Evolutionary conservation across 495 filamentous ascomycete genomes (phyloP), one percentile per base, ranked within the genome.

Genomic region (Penicilliopsis zonata): DNA sequence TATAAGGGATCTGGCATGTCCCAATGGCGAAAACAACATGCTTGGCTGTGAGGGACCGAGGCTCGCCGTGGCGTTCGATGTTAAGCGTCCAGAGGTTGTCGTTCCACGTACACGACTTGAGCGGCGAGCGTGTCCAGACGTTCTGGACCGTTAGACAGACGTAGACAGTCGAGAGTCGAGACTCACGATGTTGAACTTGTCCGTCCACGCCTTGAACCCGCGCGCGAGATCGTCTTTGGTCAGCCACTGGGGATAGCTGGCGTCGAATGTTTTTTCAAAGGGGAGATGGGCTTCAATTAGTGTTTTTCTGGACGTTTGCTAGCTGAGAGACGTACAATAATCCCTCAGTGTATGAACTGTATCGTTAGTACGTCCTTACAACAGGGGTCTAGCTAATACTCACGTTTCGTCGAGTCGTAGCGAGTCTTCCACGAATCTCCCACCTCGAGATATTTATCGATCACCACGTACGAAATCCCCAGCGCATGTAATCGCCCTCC

Each of bases 401-500:
- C 30, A 38, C 36, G 9, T 13, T 38, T 46, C 13, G 43, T 30
- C 2, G 47, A 53, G 9, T 46, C 40, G 20, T 57, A 59, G 18
- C 55, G 41, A 5, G 29, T 28, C 12, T 19, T 38, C 55, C 55
- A 59, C 20, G 39, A 43, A 28, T 51, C 46, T 3, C 55, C 55
- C 9, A 59, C 37, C 4, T 43, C 18, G 6, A 27, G 10, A 13
- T 46, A 36, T 14, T 43, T 44, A 7, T 59, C 55, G 13, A 59
- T 27, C 4, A 54, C 14, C 3, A 57, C 28, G 21, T 46, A 50
- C 1, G 24, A 34, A 1, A 55, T 28, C 0, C 46, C 50, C 13
- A 59, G 30, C 3, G 53, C 50, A 24, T 57, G 40, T 9, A 55
- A 27, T 9, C 55, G 36, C 18, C 50, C 55, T n/a, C 43, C 55